phyloP scores from a whole-genome alignment of 345 rosid genomes.

The Linum lewisii region DNA sequence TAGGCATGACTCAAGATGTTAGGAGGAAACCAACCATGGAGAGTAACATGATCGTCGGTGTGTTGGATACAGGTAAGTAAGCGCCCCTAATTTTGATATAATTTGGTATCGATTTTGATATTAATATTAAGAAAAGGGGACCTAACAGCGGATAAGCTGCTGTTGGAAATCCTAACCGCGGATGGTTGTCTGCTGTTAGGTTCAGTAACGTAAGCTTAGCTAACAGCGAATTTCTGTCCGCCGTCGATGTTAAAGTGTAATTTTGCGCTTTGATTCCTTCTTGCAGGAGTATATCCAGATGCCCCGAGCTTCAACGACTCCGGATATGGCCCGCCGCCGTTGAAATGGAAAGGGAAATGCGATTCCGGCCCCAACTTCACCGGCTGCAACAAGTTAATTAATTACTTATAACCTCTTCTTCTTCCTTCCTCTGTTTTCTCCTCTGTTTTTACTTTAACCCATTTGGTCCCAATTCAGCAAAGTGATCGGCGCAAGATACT shows the following conservation, averaged over 20 bases:
- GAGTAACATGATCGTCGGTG: background rate
- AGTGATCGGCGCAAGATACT: background rate
- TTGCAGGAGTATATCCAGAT: background rate
- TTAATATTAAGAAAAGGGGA: no score
- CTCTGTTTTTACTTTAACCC: background rate
- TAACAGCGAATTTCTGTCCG: no score
- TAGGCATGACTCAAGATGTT: background rate
- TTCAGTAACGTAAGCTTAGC: no score
- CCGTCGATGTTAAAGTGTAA: no score
- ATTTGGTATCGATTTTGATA: no score
- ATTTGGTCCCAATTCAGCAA: background rate
- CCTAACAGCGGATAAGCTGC: no score
- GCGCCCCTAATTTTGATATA: background rate
- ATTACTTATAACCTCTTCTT: background rate
- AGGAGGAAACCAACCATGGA: background rate
- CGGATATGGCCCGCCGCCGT: background rate
- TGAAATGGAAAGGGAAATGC: conserved; percentile 5
- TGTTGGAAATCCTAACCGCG: no score
- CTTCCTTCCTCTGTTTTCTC: background rate
- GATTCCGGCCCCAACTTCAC: conserved; percentile 1
- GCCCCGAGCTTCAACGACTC: conserved; percentile 1
- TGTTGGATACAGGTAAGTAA: conserved; percentile 1
- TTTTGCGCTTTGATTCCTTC: no score
- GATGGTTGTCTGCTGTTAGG: no score
- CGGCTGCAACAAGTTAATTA: conserved; percentile 2